phyloP scores from a whole-genome alignment of 2,329 filamentous ascomycete genomes.

The Paecilomyces variotii region DNA sequence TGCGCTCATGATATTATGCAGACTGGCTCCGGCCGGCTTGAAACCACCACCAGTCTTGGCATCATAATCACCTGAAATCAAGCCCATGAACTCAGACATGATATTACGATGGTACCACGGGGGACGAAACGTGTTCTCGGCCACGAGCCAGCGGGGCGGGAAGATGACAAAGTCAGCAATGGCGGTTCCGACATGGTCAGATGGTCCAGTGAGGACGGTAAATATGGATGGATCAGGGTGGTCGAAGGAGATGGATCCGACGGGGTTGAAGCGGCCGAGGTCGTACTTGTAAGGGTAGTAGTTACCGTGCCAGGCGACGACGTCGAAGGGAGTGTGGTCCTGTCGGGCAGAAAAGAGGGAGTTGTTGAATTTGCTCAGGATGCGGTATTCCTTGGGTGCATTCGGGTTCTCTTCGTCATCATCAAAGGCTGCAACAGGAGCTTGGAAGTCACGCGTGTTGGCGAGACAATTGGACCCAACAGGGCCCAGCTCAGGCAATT shows the following conservation, averaged over 20 bases:
- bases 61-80: slow-evolving; percentile 55
- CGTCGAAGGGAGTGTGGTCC: slow-evolving; percentile 66
- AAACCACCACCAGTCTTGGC: slow-evolving; percentile 52
- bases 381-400: slow-evolving; percentile 42
- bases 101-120: slow-evolving; percentile 59
- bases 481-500: slow-evolving; percentile 63
- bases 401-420: slow-evolving; percentile 41
- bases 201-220: slow-evolving; percentile 55
- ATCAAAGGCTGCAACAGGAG: slow-evolving; percentile 60
- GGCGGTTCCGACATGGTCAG: slow-evolving; percentile 52
- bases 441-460: slow-evolving; percentile 67
- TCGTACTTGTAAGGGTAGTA: slow-evolving; percentile 81
- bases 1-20: slow-evolving; percentile 66
- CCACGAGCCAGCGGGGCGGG: slow-evolving; percentile 56
- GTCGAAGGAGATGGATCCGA: slow-evolving; percentile 66
- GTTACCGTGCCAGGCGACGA: slow-evolving; percentile 73
- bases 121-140: slow-evolving; percentile 52
- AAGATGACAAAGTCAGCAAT: slow-evolving; percentile 60
- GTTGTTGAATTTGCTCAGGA: slow-evolving; percentile 61
- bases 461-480: slow-evolving; percentile 69
- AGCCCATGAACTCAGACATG: slow-evolving; percentile 59
- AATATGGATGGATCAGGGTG: slow-evolving; percentile 74
- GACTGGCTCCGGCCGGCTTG: slow-evolving; percentile 51
- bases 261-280: slow-evolving; percentile 65
- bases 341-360: slow-evolving; percentile 59